Conservation (phyloP, 164 flowering plant species). For the Annona cherimola region DNA sequence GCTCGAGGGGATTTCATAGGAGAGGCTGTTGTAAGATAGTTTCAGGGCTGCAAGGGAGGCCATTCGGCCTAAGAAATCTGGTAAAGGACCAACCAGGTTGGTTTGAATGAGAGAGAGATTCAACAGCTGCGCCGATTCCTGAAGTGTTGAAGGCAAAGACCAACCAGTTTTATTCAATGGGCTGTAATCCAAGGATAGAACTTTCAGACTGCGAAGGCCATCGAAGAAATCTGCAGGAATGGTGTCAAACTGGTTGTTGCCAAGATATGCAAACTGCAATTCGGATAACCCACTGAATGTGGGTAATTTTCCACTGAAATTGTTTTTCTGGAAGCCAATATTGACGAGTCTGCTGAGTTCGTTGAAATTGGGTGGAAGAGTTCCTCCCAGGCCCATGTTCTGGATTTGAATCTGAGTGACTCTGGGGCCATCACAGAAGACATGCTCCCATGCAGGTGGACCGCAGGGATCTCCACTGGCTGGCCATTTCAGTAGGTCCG, state of each 20-base stretch:
- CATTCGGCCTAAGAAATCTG: conserved; percentile 54
- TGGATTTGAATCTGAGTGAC: conserved; percentile 72
- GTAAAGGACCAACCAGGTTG: conserved; percentile 56
- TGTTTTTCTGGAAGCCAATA: conserved; percentile 67
- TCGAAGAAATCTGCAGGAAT: conserved; percentile 67
- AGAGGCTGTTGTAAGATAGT: conserved; percentile 41
- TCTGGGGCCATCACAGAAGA: conserved; percentile 48
- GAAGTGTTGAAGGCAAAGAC: conserved; percentile 47
- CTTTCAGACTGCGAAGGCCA: conserved; percentile 46
- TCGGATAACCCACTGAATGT: conserved; percentile 60
- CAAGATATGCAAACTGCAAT: conserved; percentile 56
- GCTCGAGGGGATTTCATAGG: conserved; percentile 57
- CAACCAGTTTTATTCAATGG: conserved; percentile 66
- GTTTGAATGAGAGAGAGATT: conserved; percentile 42
- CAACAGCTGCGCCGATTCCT: conserved; percentile 41
- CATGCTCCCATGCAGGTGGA: conserved; percentile 51
- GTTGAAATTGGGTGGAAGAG: conserved; percentile 64
- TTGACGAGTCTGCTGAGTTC: conserved; percentile 45
- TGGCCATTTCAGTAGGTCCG: conserved; percentile 77
- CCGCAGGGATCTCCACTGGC: conserved; percentile 70
- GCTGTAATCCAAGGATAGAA: conserved; percentile 62
- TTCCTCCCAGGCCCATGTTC: conserved; percentile 51
- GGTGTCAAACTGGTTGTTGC: conserved; percentile 53
- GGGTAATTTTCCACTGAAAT: conserved; percentile 57
- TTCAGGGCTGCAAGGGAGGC: conserved; percentile 39